phyloP scores from a whole-genome alignment of 2,329 filamentous ascomycete genomes.

The Alternaria atra region DNA sequence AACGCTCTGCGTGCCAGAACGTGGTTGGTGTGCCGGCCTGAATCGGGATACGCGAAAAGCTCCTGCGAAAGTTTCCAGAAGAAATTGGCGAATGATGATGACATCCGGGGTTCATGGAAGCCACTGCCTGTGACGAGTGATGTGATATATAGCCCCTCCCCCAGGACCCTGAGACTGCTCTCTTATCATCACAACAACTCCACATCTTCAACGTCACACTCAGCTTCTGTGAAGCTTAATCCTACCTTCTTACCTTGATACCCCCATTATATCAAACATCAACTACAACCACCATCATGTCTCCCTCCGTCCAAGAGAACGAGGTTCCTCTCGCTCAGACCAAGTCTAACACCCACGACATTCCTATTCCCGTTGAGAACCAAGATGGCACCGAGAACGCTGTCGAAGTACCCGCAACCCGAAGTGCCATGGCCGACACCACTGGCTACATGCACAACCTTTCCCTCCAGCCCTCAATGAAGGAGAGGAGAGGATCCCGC shows the following conservation, averaged over 20 bases:
- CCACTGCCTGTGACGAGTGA: conserved; percentile 9
- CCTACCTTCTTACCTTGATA: conserved; percentile 14
- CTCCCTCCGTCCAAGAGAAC: conserved; percentile 62
- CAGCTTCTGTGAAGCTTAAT: conserved; percentile 16
- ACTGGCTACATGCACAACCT: conserved; percentile 77
- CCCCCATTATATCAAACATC: conserved; percentile 5
- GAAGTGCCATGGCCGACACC: conserved; percentile 74
- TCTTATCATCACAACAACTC: conserved; percentile 11
- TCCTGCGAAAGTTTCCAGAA: conserved; percentile 24
- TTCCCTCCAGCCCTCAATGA: conserved; percentile 72
- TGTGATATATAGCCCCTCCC: conserved; percentile 39
- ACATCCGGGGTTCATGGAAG: conserved; percentile 24
- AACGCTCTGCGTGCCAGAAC: conserved; percentile 19
- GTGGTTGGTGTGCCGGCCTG: conserved; percentile 28
- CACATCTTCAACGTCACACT: conserved; percentile 9
- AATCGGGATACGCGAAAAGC: conserved; percentile 31
- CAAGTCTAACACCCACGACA: conserved; percentile 43
- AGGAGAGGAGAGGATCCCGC: conserved; percentile 72
- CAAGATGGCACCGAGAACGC: conserved; percentile 54
- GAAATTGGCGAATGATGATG: conserved; percentile 31
- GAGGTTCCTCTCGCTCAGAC: conserved; percentile 51
- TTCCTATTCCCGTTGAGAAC: conserved; percentile 45
- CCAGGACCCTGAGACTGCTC: conserved; percentile 30
- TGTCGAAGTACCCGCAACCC: conserved; percentile 74
- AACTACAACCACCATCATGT: conserved; percentile 52